Evolutionary conservation across 352 stramenopile genomes (phyloP).

Genomic region (Phytophthora fragariaefolia): DNA sequence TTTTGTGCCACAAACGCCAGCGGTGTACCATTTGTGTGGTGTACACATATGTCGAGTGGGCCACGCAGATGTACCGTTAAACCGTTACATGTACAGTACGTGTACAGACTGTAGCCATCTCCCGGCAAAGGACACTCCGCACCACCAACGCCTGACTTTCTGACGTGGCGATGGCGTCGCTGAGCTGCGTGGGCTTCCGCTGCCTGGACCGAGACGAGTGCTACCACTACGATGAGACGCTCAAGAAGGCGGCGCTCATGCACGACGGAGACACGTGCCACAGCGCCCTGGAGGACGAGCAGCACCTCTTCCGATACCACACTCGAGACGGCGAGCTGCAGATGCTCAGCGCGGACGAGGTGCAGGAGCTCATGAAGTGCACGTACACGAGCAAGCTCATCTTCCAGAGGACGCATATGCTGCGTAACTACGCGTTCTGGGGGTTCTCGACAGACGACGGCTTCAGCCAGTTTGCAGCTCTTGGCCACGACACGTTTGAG

Average conservation of each 20-base stretch:
- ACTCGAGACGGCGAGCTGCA: constrained; percentile 34
- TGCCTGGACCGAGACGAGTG: constrained; percentile 74
- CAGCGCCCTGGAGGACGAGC: constrained; percentile 37
- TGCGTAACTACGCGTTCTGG: constrained; percentile 84
- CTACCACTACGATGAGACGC: constrained; percentile 54
- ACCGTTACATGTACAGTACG: background rate
- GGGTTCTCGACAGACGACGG: constrained; percentile 67
- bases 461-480: constrained; percentile 49
- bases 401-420: constrained; percentile 69
- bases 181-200: constrained; percentile 49
- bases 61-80: background rate
- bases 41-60: constrained; percentile 2
- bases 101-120: constrained; percentile 20
- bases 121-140: constrained; percentile 6
- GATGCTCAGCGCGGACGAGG: constrained; percentile 53
- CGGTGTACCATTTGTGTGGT: constrained; percentile 1
- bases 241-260: constrained; percentile 43
- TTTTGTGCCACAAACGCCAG: background rate
- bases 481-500: constrained; percentile 27
- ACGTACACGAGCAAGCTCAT: constrained; percentile 77
- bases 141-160: constrained; percentile 13
- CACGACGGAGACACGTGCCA: constrained; percentile 50
- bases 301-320: constrained; percentile 51
- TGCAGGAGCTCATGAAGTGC: constrained; percentile 71
- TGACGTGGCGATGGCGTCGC: constrained; percentile 4